These are phyloP conservation scores for Styphnolobium japonicum DNA, from an alignment of 306 rosid species.

Conservation along the genomic window DNA sequence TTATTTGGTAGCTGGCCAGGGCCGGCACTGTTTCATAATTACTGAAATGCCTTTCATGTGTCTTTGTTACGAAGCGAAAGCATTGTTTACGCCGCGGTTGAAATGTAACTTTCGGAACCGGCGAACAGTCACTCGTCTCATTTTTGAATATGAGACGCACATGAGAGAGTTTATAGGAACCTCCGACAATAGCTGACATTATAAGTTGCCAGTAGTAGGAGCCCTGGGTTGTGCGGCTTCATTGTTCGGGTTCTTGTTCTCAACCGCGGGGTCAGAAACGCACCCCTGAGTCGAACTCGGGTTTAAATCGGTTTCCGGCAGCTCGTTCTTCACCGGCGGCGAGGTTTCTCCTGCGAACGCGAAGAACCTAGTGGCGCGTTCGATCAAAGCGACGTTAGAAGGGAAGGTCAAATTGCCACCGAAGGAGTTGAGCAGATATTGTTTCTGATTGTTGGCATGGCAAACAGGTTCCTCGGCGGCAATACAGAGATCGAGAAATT, in stretches of 20 bases:
- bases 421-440: conserved; percentile 33
- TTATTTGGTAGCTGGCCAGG: neutral
- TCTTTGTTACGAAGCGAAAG: neutral
- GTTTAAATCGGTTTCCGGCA: too few species aligned
- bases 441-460: conserved; percentile 23
- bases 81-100: neutral
- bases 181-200: neutral
- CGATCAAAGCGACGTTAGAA: too few species aligned
- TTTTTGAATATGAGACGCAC: neutral
- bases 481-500: too few species aligned
- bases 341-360: conserved; percentile 44
- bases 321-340: conserved; percentile 60
- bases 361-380: conserved; percentile 55
- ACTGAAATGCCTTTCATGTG: neutral
- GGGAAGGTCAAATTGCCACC: conserved; percentile 41
- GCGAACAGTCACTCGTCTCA: neutral
- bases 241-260: conserved; percentile 47
- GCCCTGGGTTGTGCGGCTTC: too few species aligned
- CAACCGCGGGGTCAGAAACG: conserved; percentile 42
- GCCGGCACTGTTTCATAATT: neutral
- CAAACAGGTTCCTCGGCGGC: conserved; percentile 5
- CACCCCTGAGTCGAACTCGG: too few species aligned
- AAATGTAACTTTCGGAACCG: conserved; percentile 18
- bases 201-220: too few species aligned
- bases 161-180: neutral